Conservation (phyloP, 2,329 filamentous ascomycete species). For the Scedosporium apiospermum region DNA sequence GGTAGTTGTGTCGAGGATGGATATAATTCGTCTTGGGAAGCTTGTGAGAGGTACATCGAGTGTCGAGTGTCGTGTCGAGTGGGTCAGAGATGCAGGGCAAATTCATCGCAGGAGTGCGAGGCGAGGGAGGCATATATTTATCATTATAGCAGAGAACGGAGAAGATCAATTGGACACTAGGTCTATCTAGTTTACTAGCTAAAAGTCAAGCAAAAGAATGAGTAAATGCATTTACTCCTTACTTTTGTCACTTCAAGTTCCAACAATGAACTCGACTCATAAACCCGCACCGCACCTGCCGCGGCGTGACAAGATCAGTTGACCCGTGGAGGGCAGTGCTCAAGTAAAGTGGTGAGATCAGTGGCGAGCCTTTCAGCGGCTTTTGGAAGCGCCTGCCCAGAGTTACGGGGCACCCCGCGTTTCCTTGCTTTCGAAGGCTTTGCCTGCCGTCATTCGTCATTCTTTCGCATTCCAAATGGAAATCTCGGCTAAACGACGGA, state of each 20-base stretch:
- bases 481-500: neutral
- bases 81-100: neutral
- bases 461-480: neutral
- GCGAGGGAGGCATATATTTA: neutral
- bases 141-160: too few species aligned
- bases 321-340: neutral
- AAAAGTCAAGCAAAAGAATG: neutral
- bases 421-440: too few species aligned
- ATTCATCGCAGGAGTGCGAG: neutral
- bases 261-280: too few species aligned
- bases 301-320: neutral
- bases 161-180: too few species aligned
- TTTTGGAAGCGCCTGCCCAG: neutral
- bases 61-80: neutral
- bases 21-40: constrained; percentile 7
- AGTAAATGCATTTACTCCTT: neutral
- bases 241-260: too few species aligned
- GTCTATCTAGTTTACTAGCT: too few species aligned
- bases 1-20: neutral
- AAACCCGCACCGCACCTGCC: neutral
- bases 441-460: too few species aligned
- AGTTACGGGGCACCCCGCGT: neutral
- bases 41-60: constrained; percentile 7
- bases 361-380: neutral
- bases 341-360: neutral